Percentiles rank a stretch among this genome's conserved stretches.
These are phyloP conservation scores for Lagerstroemia fauriei DNA, from an alignment of 441 rosid species.

Conservation along the genomic window DNA sequence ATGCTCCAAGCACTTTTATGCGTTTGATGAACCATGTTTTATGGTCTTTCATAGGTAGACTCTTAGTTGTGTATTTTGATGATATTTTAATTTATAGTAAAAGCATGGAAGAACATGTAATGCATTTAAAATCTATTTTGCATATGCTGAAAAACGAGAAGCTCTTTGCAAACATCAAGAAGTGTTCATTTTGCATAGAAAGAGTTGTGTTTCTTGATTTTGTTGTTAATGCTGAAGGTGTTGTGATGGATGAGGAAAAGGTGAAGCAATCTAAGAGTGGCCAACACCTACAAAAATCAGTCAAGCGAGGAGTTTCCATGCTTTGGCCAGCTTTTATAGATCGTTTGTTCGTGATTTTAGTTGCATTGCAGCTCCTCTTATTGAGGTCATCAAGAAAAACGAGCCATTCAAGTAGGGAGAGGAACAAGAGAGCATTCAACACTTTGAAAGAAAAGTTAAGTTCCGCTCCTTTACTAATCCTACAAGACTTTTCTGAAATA, in stretches of 20 bases:
- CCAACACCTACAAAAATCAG: background rate
- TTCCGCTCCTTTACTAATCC: background rate
- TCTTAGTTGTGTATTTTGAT: background rate
- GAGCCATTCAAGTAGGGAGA: background rate
- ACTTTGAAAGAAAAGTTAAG: background rate
- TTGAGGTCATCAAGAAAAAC: background rate
- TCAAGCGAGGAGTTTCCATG: background rate
- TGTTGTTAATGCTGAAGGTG: background rate
- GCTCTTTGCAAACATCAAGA: too few relatives aligned
- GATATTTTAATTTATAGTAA: background rate
- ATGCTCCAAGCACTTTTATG: background rate
- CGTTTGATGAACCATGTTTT: background rate
- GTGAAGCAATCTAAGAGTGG: background rate
- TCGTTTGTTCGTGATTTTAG: background rate
- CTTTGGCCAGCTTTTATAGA: background rate
- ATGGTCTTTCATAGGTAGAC: background rate
- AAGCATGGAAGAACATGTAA: background rate
- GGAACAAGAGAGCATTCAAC: background rate
- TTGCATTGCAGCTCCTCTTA: background rate
- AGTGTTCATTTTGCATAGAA: too few relatives aligned
- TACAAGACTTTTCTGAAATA: background rate
- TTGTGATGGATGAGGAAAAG: slow-evolving; percentile 2
- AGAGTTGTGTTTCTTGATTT: background rate
- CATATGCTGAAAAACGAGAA: too few relatives aligned
- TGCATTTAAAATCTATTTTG: too few relatives aligned